phyloP scores from a whole-genome alignment of 371 early-diverging fungal genomes.

The Mucor sp. region DNA sequence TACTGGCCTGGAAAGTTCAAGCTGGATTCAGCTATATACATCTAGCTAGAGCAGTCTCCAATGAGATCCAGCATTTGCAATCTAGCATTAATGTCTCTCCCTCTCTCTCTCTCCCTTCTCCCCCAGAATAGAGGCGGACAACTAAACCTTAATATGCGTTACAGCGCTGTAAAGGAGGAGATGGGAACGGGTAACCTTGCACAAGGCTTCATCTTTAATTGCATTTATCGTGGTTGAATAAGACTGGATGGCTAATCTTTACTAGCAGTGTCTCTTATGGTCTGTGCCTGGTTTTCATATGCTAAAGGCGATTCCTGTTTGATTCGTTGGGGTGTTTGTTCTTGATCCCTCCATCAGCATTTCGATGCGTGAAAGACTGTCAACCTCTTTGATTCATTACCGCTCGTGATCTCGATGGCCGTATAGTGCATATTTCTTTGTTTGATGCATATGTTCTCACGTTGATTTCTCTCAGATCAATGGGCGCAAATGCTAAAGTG shows the following conservation, averaged over 20 bases:
- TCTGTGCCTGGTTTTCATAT: constrained; percentile 6
- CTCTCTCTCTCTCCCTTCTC: not conserved
- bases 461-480: not conserved
- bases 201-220: constrained; percentile 10
- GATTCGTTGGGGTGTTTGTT: not conserved
- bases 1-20: not conserved
- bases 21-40: not conserved
- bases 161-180: not conserved
- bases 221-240: constrained; percentile 17
- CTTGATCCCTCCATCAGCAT: not conserved
- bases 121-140: not conserved
- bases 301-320: not conserved
- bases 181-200: constrained; percentile 16
- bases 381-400: not conserved
- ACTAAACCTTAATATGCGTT: not conserved
- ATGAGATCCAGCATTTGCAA: not conserved
- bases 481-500: not conserved
- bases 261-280: not conserved
- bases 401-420: not conserved
- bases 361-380: not conserved
- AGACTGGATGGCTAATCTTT: constrained; percentile 12
- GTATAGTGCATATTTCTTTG: not conserved
- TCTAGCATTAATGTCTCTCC: not conserved
- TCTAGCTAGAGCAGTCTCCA: not conserved
- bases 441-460: not conserved